Conservation (phyloP, 202 grass and related monocot species). For the Saccharum hybrid region DNA sequence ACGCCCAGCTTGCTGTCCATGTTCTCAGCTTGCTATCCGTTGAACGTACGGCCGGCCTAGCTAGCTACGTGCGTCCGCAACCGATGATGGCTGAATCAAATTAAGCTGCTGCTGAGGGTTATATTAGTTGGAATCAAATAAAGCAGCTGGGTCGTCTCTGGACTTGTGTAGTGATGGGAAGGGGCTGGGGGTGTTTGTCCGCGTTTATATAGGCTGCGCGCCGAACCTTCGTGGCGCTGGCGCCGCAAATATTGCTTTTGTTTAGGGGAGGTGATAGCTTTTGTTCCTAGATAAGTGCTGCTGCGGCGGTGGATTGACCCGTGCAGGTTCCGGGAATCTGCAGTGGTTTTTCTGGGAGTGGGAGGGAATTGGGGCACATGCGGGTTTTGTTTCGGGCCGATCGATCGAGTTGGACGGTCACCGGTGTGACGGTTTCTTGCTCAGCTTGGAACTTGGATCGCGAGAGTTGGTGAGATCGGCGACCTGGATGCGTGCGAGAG, state of each 20-base stretch:
- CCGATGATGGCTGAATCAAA: not conserved
- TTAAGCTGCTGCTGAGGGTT: not conserved
- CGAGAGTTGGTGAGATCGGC: slow-evolving; percentile 39
- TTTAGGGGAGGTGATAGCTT: slow-evolving; percentile 2
- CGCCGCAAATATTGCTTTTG: slow-evolving; percentile 30
- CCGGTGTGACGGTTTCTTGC: slow-evolving; percentile 40
- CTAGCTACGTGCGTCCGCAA: not conserved
- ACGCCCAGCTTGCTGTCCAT: slow-evolving; percentile 70
- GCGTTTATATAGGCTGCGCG: slow-evolving; percentile 53
- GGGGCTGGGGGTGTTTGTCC: not conserved
- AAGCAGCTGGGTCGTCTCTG: not conserved
- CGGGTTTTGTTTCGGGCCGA: not conserved
- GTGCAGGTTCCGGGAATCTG: slow-evolving; percentile 55
- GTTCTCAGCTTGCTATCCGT: not conserved
- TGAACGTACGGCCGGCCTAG: not conserved
- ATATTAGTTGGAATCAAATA: not conserved
- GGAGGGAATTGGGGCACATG: slow-evolving; percentile 20
- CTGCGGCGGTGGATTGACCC: not conserved
- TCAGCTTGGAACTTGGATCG: not conserved
- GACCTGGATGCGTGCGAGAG: slow-evolving; percentile 9
- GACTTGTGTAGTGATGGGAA: slow-evolving; percentile 8
- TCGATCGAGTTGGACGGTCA: slow-evolving; percentile 17
- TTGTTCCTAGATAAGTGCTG: slow-evolving; percentile 22
- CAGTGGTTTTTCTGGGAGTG: not conserved
- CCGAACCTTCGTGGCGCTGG: no score